Evolutionary conservation across 495 filamentous ascomycete species (phyloP).

Genomic region (Pyrenula aspistea): DNA sequence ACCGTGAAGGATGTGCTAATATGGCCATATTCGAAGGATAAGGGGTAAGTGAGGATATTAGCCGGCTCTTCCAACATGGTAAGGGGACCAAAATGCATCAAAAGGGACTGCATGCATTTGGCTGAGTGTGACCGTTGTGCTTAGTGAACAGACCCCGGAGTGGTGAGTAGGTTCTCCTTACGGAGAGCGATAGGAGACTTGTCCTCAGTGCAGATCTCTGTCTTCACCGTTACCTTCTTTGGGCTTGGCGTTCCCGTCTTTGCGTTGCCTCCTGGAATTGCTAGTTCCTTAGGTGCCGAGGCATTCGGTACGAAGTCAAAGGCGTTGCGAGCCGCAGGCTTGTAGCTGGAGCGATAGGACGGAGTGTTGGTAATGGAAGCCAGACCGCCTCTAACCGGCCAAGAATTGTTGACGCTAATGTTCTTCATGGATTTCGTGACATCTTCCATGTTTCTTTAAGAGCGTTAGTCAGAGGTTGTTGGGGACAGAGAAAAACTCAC

Average conservation of each 20-base stretch:
- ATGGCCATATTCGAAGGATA: not conserved
- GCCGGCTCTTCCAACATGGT: not conserved
- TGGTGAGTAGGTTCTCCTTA: not conserved
- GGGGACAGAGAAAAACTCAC: constrained; percentile 17
- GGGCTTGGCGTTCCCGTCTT: constrained; percentile 18
- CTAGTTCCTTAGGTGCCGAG: constrained; percentile 18
- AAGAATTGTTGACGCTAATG: constrained; percentile 19
- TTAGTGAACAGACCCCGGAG: not conserved
- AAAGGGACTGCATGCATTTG: not conserved
- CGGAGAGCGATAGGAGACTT: not conserved
- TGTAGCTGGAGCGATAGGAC: not conserved
- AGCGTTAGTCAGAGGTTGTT: not conserved
- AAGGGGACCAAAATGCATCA: not conserved
- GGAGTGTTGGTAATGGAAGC: constrained; percentile 7
- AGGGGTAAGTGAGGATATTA: not conserved
- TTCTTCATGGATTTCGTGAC: constrained; percentile 13
- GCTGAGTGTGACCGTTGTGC: not conserved
- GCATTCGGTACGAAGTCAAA: constrained; percentile 15
- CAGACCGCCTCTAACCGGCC: constrained; percentile 15
- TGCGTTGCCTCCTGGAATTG: constrained; percentile 14
- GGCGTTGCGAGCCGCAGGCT: constrained; percentile 10
- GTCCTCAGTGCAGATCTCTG: not conserved
- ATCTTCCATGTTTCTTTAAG: constrained; percentile 23
- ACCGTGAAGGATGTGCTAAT: not conserved
- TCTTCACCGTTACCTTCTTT: constrained; percentile 17